Evolutionary conservation across 2,329 filamentous ascomycete genomes (phyloP).

Genomic region (Xylariaceae sp.): DNA sequence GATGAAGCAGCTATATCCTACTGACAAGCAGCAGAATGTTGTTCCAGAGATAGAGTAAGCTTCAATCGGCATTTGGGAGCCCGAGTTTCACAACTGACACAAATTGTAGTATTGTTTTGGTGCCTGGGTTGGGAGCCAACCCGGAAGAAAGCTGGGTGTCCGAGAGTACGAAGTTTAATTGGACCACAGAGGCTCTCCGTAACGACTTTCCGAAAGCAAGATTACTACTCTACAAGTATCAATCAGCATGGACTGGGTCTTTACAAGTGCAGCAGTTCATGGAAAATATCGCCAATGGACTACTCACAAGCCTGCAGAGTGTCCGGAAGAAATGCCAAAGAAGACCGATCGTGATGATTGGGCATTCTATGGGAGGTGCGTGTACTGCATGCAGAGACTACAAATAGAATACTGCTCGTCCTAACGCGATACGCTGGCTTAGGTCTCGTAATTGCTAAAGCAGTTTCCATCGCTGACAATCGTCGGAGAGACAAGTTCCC

Average conservation of each 20-base stretch:
- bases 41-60: slow-evolving; percentile 37
- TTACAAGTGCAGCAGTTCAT: slow-evolving; percentile 43
- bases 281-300: slow-evolving; percentile 36
- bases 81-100: neutral
- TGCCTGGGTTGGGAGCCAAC: slow-evolving; percentile 40
- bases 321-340: slow-evolving; percentile 34
- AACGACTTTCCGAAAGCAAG: slow-evolving; percentile 41
- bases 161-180: slow-evolving; percentile 38
- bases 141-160: slow-evolving; percentile 41
- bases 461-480: slow-evolving; percentile 33
- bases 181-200: slow-evolving; percentile 38
- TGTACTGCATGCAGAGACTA: no score
- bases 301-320: slow-evolving; percentile 35
- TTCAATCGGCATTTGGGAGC: neutral
- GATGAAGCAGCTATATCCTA: slow-evolving; percentile 38
- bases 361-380: slow-evolving; percentile 45
- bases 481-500: slow-evolving; percentile 35
- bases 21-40: slow-evolving; percentile 24
- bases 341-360: slow-evolving; percentile 42
- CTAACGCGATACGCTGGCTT: no score
- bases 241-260: slow-evolving; percentile 40
- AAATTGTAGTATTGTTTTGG: slow-evolving; percentile 37
- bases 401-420: no score
- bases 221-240: slow-evolving; percentile 41
- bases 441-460: slow-evolving; percentile 43